Evolutionary conservation across 495 filamentous ascomycete genomes (phyloP).

Genomic region (Geoglossum glabrum): DNA sequence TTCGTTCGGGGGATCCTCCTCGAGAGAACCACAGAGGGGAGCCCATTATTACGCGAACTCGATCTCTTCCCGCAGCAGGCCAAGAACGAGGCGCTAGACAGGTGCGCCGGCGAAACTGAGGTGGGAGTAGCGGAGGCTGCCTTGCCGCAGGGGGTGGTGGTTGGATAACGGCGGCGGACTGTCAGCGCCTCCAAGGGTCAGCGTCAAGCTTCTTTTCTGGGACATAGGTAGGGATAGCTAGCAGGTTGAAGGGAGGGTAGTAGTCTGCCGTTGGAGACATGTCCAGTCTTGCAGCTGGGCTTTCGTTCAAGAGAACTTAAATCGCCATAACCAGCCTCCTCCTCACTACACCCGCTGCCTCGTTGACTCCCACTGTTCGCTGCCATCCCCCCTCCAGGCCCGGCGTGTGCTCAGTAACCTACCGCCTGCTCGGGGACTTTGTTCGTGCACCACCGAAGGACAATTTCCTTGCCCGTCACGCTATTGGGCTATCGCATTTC

Average conservation of each 20-base stretch:
- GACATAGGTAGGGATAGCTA: background rate
- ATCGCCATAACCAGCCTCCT: background rate
- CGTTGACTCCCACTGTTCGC: background rate
- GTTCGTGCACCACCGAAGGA: background rate
- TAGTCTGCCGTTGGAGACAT: background rate
- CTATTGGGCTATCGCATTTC: background rate
- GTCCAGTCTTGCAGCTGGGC: background rate
- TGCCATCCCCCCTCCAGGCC: background rate
- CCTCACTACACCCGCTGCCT: background rate
- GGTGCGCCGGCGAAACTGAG: background rate
- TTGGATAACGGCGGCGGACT: background rate
- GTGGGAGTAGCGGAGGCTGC: background rate
- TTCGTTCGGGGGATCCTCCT: background rate
- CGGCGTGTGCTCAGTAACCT: background rate
- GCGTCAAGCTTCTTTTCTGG: background rate
- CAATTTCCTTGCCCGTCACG: background rate
- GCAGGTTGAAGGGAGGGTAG: background rate
- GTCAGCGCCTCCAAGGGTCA: background rate
- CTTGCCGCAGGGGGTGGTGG: background rate
- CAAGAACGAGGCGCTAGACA: background rate
- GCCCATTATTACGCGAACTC: background rate
- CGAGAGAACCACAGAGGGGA: background rate
- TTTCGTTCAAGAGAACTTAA: background rate
- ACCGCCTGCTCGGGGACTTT: background rate
- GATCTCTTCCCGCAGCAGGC: constrained; percentile 1